Evolutionary conservation across 768 basidiomycete species (phyloP).

Genomic region (Chalciporus pseudorubinellus): DNA sequence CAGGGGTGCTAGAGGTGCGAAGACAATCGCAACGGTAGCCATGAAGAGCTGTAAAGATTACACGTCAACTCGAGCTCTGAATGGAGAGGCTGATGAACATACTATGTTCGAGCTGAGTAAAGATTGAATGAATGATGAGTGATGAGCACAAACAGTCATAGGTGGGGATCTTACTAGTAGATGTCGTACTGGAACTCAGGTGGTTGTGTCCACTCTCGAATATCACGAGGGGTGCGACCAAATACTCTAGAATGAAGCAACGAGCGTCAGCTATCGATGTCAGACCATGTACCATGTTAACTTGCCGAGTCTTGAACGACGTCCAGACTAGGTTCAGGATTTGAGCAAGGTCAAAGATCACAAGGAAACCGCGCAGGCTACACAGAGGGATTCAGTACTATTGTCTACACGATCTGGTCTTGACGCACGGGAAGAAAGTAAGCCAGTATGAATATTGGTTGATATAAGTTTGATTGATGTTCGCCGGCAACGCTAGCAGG

Average conservation of each 20-base stretch:
- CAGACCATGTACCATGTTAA: neutral
- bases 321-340: conserved; percentile 86
- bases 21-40: conserved; percentile 90
- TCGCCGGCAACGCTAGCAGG: conserved; percentile 64
- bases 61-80: conserved; percentile 7
- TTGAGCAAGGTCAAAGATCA: conserved; percentile 93
- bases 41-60: conserved; percentile 62
- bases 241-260: conserved; percentile 53
- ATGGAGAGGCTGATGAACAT: conserved; percentile 19
- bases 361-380: conserved; percentile 91
- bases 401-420: neutral
- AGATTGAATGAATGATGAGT: neutral
- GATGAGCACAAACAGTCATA: neutral
- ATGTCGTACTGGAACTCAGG: conserved; percentile 86
- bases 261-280: conserved; percentile 1
- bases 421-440: conserved; percentile 86
- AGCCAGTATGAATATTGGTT: conserved; percentile 91
- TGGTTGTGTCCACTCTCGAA: conserved; percentile 87
- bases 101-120: conserved; percentile 54
- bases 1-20: conserved; percentile 91
- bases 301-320: conserved; percentile 79
- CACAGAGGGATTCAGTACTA: conserved; percentile 6
- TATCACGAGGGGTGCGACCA: conserved; percentile 87
- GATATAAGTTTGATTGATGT: conserved; percentile 86
- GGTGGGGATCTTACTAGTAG: conserved; percentile 62